phyloP scores from a whole-genome alignment of 208 protist species.

The Jaenimonas drosophilae region DNA sequence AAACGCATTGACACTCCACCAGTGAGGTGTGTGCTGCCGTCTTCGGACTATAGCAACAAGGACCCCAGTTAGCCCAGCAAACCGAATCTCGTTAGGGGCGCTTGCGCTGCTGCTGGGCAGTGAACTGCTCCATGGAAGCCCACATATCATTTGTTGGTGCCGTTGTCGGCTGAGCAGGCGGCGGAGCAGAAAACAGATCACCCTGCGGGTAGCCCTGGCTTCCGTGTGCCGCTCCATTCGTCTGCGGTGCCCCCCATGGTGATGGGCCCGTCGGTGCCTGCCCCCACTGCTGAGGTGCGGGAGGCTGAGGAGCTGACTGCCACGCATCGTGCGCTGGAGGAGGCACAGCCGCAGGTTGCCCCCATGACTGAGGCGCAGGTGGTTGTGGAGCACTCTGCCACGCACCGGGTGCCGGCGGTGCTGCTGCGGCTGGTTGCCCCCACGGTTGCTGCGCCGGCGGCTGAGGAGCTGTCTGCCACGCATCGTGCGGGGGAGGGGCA shows the following conservation, averaged over 20 bases:
- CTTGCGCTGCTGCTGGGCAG: conserved; percentile 15
- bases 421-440: not conserved
- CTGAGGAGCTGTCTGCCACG: not conserved
- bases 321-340: not conserved
- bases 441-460: not conserved
- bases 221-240: not conserved
- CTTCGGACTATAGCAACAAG: too few species aligned
- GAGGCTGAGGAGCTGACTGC: not conserved
- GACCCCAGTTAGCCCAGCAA: too few species aligned
- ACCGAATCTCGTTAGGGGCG: not conserved
- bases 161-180: not conserved
- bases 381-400: too few species aligned
- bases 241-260: conserved; percentile 9
- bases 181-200: not conserved
- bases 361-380: conserved; percentile 1
- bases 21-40: too few species aligned
- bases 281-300: not conserved
- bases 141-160: conserved; percentile 21
- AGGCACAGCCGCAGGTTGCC: not conserved
- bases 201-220: conserved; percentile 2
- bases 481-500: not conserved
- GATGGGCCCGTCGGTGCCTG: not conserved
- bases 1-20: too few species aligned
- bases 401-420: not conserved
- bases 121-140: conserved; percentile 23